Evolutionary conservation across 495 filamentous ascomycete species (phyloP), one percentile per base, ranked within the genome.

Genomic region (Penicillium fimorum): DNA sequence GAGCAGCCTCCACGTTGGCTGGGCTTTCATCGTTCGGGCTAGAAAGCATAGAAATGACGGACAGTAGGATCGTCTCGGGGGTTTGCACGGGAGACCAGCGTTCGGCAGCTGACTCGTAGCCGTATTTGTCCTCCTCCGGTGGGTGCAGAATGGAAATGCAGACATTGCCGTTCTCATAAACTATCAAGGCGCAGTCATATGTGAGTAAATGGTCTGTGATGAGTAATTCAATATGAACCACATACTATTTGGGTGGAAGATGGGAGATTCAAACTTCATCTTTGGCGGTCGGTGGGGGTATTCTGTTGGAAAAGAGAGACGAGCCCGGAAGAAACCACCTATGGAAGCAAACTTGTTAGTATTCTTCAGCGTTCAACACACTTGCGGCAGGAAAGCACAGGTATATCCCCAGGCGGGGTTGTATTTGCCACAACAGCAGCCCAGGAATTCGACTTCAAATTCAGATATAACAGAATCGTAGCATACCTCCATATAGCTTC

Each of bases 101-200:
- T 78, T 98, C 94, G 30, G 84, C 78, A n/a, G 90, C 91, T 12
- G 82, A 81, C 70, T 97, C 95, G 71, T 98, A 98, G 24, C 94
- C 93, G 73, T 90, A 96, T 64, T 91, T 88, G 68, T 98, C 94
- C 66, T 97, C 92, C 76, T 92, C 92, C 1, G 95, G 95, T 1
- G 92, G 90, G 74, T 98, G 95, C 22, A 98, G 80, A 76, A 98
- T 97, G 33, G 89, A 94, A 67, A 98, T 97, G 79, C 94, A 98
- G 56, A 98, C 91, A 46, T 90, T 86, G 65, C 94, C 94, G 70
- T 81, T 84, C 10, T 83, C 78, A 78, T 97, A 98, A 71, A 98
- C 83, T 86, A 47, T 24, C 7, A 24, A 40, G 32, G 9, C 11
- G 25, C 13, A 22, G n/a, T 12, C 17, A 18, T 11, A 13, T 40